Conservation (phyloP, 495 filamentous ascomycete genomes). For the Polyplosphaeria fusca region DNA sequence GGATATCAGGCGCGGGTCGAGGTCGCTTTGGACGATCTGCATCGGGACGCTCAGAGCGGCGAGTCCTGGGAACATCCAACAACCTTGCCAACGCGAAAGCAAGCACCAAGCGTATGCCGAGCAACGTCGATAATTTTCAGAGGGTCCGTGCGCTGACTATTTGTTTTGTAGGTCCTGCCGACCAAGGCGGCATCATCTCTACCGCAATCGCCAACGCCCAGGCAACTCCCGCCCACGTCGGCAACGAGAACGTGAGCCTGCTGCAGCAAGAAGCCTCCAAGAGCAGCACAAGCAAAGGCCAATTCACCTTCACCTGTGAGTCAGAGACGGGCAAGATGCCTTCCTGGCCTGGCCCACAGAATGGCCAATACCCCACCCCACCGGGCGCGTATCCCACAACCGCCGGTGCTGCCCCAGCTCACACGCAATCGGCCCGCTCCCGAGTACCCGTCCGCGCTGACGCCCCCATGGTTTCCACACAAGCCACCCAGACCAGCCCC, state of each 20-base stretch:
- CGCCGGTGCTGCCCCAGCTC: slow-evolving; percentile 5
- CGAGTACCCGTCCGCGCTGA: slow-evolving; percentile 10
- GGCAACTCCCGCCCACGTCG: slow-evolving; percentile 53
- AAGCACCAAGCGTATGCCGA: slow-evolving; percentile 29
- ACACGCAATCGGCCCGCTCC: background rate
- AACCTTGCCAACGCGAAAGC: slow-evolving; percentile 49
- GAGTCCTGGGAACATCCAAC: slow-evolving; percentile 58
- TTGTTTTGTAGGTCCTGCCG: slow-evolving; percentile 23
- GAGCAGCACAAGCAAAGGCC: slow-evolving; percentile 62
- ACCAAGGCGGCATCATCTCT: slow-evolving; percentile 72
- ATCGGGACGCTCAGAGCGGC: slow-evolving; percentile 54
- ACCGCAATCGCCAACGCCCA: slow-evolving; percentile 84
- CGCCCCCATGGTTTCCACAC: slow-evolving; percentile 50
- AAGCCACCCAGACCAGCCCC: slow-evolving; percentile 62
- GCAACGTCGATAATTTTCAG: background rate
- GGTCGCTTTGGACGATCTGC: slow-evolving; percentile 68
- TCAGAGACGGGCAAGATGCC: slow-evolving; percentile 67
- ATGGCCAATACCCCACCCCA: slow-evolving; percentile 14
- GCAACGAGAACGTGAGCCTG: slow-evolving; percentile 71
- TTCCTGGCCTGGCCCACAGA: slow-evolving; percentile 27
- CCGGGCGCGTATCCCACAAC: slow-evolving; percentile 17
- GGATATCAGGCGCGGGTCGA: slow-evolving; percentile 74
- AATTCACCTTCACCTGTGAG: slow-evolving; percentile 91
- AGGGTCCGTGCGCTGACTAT: slow-evolving; percentile 45
- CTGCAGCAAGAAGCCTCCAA: slow-evolving; percentile 66